These are phyloP conservation scores for Primulina eburnea DNA, from an alignment of 257 asterid species.

Conservation along the genomic window DNA sequence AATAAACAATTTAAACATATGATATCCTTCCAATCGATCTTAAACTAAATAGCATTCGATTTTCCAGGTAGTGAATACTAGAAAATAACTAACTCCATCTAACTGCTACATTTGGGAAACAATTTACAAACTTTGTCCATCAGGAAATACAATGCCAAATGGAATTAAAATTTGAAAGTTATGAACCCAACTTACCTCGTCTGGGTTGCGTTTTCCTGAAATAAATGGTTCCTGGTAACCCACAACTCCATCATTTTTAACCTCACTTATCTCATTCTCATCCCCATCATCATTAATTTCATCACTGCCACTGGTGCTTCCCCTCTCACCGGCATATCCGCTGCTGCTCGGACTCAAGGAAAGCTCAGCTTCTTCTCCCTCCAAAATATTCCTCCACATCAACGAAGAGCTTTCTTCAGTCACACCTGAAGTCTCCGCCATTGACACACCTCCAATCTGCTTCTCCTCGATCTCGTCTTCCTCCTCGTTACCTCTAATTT, in stretches of 20 bases:
- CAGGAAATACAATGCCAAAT: background rate
- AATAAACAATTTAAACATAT: background rate
- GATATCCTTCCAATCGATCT: background rate
- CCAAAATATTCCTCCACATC: slow-evolving; percentile 44
- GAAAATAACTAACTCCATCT: background rate
- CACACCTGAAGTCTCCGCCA: slow-evolving; percentile 43
- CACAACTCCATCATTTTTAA: slow-evolving; percentile 33
- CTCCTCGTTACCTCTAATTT: slow-evolving; percentile 27
- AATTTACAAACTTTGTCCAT: background rate
- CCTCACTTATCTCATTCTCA: slow-evolving; percentile 45
- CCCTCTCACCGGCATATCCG: slow-evolving; percentile 93
- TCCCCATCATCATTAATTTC: slow-evolving; percentile 47
- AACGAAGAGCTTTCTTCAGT: slow-evolving; percentile 30
- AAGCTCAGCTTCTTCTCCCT: slow-evolving; percentile 54
- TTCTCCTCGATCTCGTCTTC: slow-evolving; percentile 24
- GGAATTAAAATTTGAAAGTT: background rate
- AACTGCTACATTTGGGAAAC: background rate
- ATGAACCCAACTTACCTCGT: slow-evolving; percentile 54
- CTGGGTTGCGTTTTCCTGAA: slow-evolving; percentile 76
- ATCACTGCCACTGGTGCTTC: slow-evolving; percentile 75
- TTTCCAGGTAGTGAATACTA: background rate
- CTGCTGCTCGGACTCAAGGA: slow-evolving; percentile 86
- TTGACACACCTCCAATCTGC: slow-evolving; percentile 23
- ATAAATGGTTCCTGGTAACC: slow-evolving; percentile 51
- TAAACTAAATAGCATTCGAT: background rate